Evolutionary conservation across 768 basidiomycete species (phyloP).

Genomic region (Mycena belliarum): DNA sequence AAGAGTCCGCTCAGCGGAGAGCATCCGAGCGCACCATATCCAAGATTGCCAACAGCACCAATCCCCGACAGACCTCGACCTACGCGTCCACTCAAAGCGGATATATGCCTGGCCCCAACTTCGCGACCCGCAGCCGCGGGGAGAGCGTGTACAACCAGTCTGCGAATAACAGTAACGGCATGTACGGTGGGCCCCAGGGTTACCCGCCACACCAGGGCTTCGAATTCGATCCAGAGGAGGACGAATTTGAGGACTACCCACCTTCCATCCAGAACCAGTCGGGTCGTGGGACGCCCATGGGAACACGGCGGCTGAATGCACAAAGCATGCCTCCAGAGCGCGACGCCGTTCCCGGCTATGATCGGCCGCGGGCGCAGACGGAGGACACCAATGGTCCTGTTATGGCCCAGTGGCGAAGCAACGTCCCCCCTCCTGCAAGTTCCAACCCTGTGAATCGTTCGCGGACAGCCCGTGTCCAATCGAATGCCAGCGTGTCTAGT

Average conservation of each 20-base stretch:
- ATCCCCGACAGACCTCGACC: constrained; percentile 34
- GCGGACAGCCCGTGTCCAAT: constrained; percentile 45
- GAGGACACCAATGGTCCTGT: constrained; percentile 66
- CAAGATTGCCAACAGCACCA: constrained; percentile 54
- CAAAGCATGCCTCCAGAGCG: constrained; percentile 61
- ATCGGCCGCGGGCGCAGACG: constrained; percentile 65
- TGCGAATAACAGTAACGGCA: constrained; percentile 26
- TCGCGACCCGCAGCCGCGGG: constrained; percentile 35
- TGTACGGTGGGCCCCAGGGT: constrained; percentile 50
- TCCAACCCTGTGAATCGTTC: constrained; percentile 25
- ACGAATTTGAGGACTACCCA: constrained; percentile 78
- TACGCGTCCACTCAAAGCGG: constrained; percentile 34
- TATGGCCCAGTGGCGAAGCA: constrained; percentile 64
- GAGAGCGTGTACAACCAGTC: constrained; percentile 40
- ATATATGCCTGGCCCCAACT: constrained; percentile 23
- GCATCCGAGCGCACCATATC: constrained; percentile 65
- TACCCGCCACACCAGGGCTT: constrained; percentile 70
- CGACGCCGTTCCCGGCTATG: constrained; percentile 46
- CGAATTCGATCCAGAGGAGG: constrained; percentile 69
- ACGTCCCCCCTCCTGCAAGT: constrained; percentile 42
- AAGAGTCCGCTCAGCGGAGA: constrained; percentile 69
- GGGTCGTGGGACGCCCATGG: constrained; percentile 76
- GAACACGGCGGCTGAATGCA: constrained; percentile 57
- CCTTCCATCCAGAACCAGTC: constrained; percentile 33
- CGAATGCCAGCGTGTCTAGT: constrained; percentile 43